Evolutionary conservation across 495 filamentous ascomycete genomes (phyloP), one percentile per base, ranked within the genome.

Genomic region (Trichoderma gamsii): DNA sequence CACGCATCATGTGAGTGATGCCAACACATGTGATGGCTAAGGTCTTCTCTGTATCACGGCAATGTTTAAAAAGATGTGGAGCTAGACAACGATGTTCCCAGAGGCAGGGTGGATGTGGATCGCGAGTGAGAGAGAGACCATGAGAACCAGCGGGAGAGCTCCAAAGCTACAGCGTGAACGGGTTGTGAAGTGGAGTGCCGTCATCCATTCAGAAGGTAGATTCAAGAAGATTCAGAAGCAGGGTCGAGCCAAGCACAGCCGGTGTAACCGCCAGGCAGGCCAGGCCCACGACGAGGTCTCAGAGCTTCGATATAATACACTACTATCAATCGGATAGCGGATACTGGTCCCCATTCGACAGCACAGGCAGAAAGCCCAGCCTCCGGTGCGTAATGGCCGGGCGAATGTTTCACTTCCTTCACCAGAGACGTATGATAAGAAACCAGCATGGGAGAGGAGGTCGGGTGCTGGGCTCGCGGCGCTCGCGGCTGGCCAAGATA

Each of bases 51-150:
- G 49, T 52, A 52, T 52, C 49, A 52, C 9, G 49, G 9, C 21
- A 18, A 4, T 52, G 49, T 52, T 52, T 52, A 52, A 52, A 52
- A n/a, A 52, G 49, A 23, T 52, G 49, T 52, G 49, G 49, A 52
- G 49, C 49, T 52, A 18, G 49, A 52, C 35, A 38, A 38, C 35
- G 49, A 46, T 16, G 43, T 4, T 46, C 43, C 43, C 35, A 38
- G 35, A 38, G 35, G 35, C 35, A 38, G 43, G 18, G 49, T 52
- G 16, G 49, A 52, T 11, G n/a, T 23, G 21, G 49, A 25, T 18
- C n/a, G 49, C 18, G n/a, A 52, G 49, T 7, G n/a, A 52, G 21
- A 51, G 46, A 52, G 49, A 52, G n/a, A 18, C 49, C 16, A 21
- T 11, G 18, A 4, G 18, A 52, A 52, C 49, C 21, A 52, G 49